A percentile compares a stretch with the other conserved stretches of the same genome.
Evolutionary conservation across 1,284 basidiomycete species (phyloP).

Genomic region (Malassezia arunalokei): DNA sequence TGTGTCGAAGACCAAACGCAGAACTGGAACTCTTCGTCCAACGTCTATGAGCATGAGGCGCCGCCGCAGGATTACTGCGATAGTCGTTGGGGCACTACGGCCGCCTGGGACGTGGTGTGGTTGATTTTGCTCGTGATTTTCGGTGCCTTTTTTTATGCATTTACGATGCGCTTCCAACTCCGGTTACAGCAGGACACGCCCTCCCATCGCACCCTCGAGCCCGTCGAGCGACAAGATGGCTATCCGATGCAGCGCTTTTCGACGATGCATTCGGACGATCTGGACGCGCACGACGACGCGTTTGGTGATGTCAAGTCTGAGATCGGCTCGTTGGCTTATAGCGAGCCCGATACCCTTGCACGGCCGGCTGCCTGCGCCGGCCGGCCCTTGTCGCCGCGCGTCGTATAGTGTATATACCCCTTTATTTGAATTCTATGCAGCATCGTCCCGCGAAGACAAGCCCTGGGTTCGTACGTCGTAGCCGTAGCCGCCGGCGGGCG

Average conservation of each 20-base stretch:
- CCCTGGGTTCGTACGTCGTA: constrained; percentile 37
- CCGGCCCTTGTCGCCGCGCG: too few species aligned
- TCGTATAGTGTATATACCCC: too few species aligned
- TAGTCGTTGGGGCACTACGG: neutral
- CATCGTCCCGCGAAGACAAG: constrained; percentile 24
- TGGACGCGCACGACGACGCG: constrained; percentile 1
- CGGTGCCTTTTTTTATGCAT: neutral
- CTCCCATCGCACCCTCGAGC: neutral
- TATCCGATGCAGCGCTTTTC: neutral
- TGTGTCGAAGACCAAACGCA: neutral
- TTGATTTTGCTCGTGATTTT: constrained; percentile 6
- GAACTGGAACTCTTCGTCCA: neutral
- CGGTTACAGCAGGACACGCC: neutral
- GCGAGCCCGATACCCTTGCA: neutral
- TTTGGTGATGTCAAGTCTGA: constrained; percentile 1
- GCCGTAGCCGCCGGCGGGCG: constrained; percentile 42
- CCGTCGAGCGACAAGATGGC: neutral
- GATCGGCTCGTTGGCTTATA: neutral
- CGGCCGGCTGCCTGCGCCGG: too few species aligned
- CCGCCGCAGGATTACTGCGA: neutral
- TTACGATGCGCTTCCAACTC: neutral
- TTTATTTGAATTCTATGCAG: neutral
- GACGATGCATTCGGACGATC: neutral
- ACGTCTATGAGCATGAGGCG: neutral
- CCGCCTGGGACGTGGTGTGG: constrained; percentile 12